Percentiles rank a stretch among this genome's conserved stretches.
phyloP scores from a whole-genome alignment of 1,284 basidiomycete genomes.

The Naganishia liquefaciens region DNA sequence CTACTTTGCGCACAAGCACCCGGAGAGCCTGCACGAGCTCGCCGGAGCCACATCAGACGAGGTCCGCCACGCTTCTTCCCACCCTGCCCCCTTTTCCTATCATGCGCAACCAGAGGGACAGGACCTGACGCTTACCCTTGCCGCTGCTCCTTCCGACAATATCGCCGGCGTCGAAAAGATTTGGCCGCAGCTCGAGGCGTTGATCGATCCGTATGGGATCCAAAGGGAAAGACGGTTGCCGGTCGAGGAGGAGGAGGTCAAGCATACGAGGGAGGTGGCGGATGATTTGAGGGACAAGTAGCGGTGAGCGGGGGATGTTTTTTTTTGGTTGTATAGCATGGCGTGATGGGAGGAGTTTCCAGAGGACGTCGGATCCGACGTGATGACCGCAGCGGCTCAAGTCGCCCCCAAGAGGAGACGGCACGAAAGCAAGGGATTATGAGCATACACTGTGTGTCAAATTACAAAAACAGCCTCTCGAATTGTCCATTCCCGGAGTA shows the following conservation, averaged over 20 bases:
- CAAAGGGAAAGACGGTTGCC: conserved; percentile 28
- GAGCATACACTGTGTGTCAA: not conserved
- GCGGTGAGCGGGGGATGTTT: conserved; percentile 9
- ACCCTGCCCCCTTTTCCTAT: conserved; percentile 23
- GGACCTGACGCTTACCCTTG: conserved; percentile 30
- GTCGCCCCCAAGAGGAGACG: no score
- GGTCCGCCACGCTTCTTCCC: conserved; percentile 57
- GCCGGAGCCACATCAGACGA: conserved; percentile 83
- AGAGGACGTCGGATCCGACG: no score
- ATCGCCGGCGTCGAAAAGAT: conserved; percentile 47
- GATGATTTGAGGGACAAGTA: conserved; percentile 47
- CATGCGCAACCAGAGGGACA: conserved; percentile 18
- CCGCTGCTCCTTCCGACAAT: conserved; percentile 33
- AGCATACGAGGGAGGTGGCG: conserved; percentile 45
- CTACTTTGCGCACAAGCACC: conserved; percentile 66
- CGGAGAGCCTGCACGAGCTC: conserved; percentile 69
- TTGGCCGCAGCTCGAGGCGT: conserved; percentile 49
- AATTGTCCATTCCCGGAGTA: no score
- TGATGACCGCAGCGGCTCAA: no score
- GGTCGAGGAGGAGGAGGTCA: conserved; percentile 37
- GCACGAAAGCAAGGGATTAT: not conserved
- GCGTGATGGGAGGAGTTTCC: no score
- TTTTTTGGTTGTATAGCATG: no score
- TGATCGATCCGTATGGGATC: conserved; percentile 49
- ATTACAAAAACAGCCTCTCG: not conserved